Evolutionary conservation across 2,329 filamentous ascomycete species (phyloP).

Genomic region (Aspergillus transmontanensis): DNA sequence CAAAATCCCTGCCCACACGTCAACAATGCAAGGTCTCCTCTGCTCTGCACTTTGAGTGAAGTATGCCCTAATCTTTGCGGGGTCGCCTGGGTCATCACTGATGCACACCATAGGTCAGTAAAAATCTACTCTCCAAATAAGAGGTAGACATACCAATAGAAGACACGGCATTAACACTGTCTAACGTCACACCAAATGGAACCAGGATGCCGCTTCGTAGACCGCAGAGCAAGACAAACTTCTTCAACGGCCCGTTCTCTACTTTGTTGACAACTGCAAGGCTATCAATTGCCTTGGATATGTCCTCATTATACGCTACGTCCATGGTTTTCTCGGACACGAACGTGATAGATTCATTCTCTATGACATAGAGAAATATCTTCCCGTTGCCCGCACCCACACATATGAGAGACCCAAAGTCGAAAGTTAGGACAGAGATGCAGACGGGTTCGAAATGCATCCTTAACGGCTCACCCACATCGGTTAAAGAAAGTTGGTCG

Average conservation of each 20-base stretch:
- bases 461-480: constrained; percentile 24
- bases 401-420: constrained; percentile 34
- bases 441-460: constrained; percentile 41
- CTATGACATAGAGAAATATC: constrained; percentile 34
- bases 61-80: constrained; percentile 39
- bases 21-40: constrained; percentile 33
- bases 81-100: constrained; percentile 36
- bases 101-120: constrained; percentile 12
- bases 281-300: constrained; percentile 40
- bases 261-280: constrained; percentile 31
- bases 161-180: constrained; percentile 19
- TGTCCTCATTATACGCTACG: constrained; percentile 25
- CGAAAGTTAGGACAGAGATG: constrained; percentile 34
- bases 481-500: constrained; percentile 22
- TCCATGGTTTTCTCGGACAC: constrained; percentile 28
- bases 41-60: constrained; percentile 37
- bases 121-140: constrained; percentile 3
- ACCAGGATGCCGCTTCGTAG: constrained; percentile 49
- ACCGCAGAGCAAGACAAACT: constrained; percentile 45
- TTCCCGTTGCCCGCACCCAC: constrained; percentile 44
- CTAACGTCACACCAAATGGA: constrained; percentile 35
- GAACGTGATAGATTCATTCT: constrained; percentile 22
- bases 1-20: constrained; percentile 43
- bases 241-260: constrained; percentile 13
- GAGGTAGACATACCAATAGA: constrained; percentile 30